A percentile compares a stretch with the other conserved stretches of the same genome.
These are phyloP conservation scores for Marchantia paleacea DNA, from an alignment of 225 moss, liverwort and hornwort species.

Conservation along the genomic window DNA sequence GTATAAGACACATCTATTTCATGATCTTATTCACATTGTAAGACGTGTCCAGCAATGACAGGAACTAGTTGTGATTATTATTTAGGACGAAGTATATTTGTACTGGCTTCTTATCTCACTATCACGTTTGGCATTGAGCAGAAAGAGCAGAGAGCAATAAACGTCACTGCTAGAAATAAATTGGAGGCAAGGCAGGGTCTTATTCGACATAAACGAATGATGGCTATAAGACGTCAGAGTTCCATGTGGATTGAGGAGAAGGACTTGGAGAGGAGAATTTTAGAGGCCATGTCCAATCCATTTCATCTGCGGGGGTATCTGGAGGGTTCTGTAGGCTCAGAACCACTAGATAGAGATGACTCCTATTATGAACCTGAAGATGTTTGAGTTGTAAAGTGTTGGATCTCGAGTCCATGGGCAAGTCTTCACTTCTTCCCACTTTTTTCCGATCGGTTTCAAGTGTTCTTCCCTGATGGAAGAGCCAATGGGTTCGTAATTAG, in stretches of 20 bases:
- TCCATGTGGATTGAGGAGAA: conserved; percentile 91
- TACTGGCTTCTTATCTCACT: background rate
- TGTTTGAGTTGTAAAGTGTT: background rate
- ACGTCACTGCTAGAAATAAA: conserved; percentile 55
- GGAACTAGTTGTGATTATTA: too few species aligned
- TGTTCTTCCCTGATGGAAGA: too few species aligned
- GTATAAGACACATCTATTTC: too few species aligned
- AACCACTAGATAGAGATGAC: conserved; percentile 63
- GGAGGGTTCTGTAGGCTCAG: conserved; percentile 52
- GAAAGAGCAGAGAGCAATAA: conserved; percentile 76
- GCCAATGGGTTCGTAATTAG: too few species aligned
- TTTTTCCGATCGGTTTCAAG: too few species aligned
- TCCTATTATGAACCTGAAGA: conserved; percentile 46
- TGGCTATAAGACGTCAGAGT: conserved; percentile 67
- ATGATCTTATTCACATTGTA: too few species aligned
- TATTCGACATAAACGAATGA: conserved; percentile 53
- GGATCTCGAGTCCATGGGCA: too few species aligned
- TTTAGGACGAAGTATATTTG: too few species aligned
- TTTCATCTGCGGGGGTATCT: conserved; percentile 62
- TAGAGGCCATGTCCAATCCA: conserved; percentile 89
- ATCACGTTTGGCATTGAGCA: conserved; percentile 26
- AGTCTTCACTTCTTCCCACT: too few species aligned
- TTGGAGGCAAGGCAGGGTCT: conserved; percentile 67
- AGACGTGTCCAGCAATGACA: too few species aligned
- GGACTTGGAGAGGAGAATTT: conserved; percentile 81